Evolutionary conservation across 2,329 filamentous ascomycete species (phyloP).

Genomic region (Bimuria novae-zelandiae): DNA sequence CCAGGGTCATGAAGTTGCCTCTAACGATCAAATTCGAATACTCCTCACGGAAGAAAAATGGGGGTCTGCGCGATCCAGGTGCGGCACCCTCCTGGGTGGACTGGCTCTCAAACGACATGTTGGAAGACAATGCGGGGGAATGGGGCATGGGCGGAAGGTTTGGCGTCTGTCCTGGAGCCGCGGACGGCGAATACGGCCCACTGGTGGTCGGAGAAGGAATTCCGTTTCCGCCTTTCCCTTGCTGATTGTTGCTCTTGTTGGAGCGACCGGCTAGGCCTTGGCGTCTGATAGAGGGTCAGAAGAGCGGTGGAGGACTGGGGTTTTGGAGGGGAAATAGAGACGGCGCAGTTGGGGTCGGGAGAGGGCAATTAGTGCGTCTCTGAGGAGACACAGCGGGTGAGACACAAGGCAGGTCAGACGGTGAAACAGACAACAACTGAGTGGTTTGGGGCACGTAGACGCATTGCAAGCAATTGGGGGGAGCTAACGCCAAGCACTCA

Average conservation of each 20-base stretch:
- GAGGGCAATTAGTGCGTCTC: constrained; percentile 14
- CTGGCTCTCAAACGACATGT: constrained; percentile 70
- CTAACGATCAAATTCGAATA: constrained; percentile 89
- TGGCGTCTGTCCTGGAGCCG: constrained; percentile 39
- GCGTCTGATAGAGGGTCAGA: constrained; percentile 37
- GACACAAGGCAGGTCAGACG: constrained; percentile 23
- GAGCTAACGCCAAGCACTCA: constrained; percentile 45
- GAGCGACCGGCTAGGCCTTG: constrained; percentile 51
- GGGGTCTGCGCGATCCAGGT: constrained; percentile 66
- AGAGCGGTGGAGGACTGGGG: constrained; percentile 17
- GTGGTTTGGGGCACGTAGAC: constrained; percentile 24
- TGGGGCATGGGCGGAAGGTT: constrained; percentile 43
- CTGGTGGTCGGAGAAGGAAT: constrained; percentile 42
- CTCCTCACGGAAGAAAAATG: constrained; percentile 74
- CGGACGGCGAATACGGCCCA: constrained; percentile 37
- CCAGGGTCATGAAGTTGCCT: constrained; percentile 96
- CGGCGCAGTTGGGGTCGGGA: constrained; percentile 10
- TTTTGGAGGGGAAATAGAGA: not conserved
- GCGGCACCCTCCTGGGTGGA: constrained; percentile 47
- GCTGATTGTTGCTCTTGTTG: constrained; percentile 45
- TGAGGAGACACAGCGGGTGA: constrained; percentile 19
- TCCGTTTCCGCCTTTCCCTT: constrained; percentile 41
- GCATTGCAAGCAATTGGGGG: constrained; percentile 33
- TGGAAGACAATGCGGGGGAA: constrained; percentile 40
- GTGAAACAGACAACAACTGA: constrained; percentile 36